Evolutionary conservation across 345 rosid species (phyloP), one percentile per base, ranked within the genome.

Genomic region (Arabis alpina): DNA sequence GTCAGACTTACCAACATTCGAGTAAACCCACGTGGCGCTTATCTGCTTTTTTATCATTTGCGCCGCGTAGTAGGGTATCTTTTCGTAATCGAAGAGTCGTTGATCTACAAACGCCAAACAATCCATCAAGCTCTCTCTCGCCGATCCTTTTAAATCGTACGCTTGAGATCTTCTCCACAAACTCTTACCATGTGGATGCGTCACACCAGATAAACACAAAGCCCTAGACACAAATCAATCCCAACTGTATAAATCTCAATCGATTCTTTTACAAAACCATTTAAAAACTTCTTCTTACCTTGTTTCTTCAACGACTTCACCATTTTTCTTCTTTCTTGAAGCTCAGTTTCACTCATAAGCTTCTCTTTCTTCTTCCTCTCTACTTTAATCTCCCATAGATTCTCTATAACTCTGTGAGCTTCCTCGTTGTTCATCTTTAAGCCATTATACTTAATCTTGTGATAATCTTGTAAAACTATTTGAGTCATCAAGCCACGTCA

Each of bases 131-230:
- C 97, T 92, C 74, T 90, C 90, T 52, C 80, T 90, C 30, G 76
- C 83, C 69, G 74, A 59, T 10, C 92, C 97, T 70, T 67, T 76
- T 83, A 90, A 78, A 62, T 88, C 91, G 59, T 77, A 92, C 49
- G 95, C 98, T 80, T 90, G 98, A 37, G 95, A 82, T 79, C 98
- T 78, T 82, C 98, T 86, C 95, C 98, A 92, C 74, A 92, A 74
- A 79, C 98, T 90, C 84, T 82, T 92, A 64, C 72, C 68, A 30
- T 90, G 96, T 4, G 81, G 82, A 43, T 65, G 76, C 44, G 15
- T 61, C 3, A 57, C 45, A 63, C 69, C 59, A 15, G 87, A 85
- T 36, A 90, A 73, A 52, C 90, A 81, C 74, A 90, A 42, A 65
- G 98, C 95, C 72, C 90, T 82, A 3, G 79, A 68, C 91, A 92